Percentiles rank a stretch among this genome's conserved stretches.
Evolutionary conservation across 176 grass and related monocot species (phyloP).

Genomic region (Miscanthus lutarioriparius): DNA sequence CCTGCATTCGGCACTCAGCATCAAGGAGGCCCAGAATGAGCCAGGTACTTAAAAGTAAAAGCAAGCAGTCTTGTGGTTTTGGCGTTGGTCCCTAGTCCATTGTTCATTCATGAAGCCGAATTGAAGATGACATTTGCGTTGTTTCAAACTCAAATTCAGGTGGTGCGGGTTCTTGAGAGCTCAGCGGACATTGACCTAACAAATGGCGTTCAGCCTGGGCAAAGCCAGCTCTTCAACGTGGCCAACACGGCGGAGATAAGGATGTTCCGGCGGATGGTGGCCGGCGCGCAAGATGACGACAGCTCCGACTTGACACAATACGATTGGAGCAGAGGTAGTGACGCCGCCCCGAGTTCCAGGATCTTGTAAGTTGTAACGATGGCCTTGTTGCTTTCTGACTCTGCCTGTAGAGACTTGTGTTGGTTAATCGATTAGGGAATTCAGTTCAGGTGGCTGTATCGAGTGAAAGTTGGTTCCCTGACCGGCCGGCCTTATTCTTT

Average conservation of each 20-base stretch:
- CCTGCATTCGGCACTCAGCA: slow-evolving; percentile 74
- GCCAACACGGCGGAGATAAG: slow-evolving; percentile 76
- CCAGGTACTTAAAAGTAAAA: slow-evolving; percentile 47
- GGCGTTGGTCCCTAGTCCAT: background rate
- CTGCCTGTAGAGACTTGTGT: slow-evolving; percentile 20
- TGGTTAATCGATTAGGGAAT: slow-evolving; percentile 4
- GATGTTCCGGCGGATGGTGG: slow-evolving; percentile 78
- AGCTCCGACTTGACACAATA: slow-evolving; percentile 64
- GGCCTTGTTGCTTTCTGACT: slow-evolving; percentile 10
- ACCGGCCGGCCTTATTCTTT: background rate
- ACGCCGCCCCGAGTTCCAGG: slow-evolving; percentile 22
- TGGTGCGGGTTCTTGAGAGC: slow-evolving; percentile 78
- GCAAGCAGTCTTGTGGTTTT: background rate
- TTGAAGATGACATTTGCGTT: background rate
- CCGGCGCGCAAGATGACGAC: slow-evolving; percentile 67
- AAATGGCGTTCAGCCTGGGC: slow-evolving; percentile 76
- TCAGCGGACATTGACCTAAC: slow-evolving; percentile 77
- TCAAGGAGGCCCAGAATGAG: slow-evolving; percentile 85
- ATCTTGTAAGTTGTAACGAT: slow-evolving; percentile 47
- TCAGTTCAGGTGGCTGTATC: slow-evolving; percentile 8
- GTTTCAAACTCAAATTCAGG: slow-evolving; percentile 38
- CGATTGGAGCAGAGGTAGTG: slow-evolving; percentile 43
- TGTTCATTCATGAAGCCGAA: background rate
- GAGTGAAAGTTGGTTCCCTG: background rate
- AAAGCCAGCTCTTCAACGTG: slow-evolving; percentile 78